These are phyloP conservation scores for Neurospora sp. DNA, from an alignment of 2,329 filamentous ascomycete genomes.

Conservation along the genomic window DNA sequence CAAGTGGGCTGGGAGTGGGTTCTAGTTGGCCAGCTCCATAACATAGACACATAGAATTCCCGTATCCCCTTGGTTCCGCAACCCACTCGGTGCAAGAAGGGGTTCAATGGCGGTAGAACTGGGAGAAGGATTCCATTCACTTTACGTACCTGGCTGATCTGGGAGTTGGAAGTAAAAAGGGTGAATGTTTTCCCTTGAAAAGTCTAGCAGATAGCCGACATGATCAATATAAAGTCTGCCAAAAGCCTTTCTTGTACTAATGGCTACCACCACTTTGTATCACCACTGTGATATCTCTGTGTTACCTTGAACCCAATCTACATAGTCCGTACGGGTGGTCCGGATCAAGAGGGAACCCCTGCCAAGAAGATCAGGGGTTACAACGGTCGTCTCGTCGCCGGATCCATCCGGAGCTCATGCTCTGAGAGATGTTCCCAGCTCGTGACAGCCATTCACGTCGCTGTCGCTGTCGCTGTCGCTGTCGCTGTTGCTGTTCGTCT, in stretches of 20 bases:
- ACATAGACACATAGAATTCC: background rate
- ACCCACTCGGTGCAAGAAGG: background rate
- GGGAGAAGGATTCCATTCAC: background rate
- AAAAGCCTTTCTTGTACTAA: background rate
- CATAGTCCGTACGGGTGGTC: background rate
- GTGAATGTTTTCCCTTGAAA: background rate
- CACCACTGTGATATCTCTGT: background rate
- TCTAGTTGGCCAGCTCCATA: background rate
- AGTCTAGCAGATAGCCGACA: background rate
- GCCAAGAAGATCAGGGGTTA: background rate
- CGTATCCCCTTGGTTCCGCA: background rate
- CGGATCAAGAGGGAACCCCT: background rate
- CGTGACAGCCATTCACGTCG: background rate
- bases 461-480: background rate
- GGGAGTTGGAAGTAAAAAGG: background rate
- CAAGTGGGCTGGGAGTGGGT: background rate
- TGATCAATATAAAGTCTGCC: background rate
- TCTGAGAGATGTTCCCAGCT: background rate
- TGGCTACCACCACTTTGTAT: too few species aligned
- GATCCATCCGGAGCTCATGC: background rate
- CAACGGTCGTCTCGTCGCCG: background rate
- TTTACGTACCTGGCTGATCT: background rate
- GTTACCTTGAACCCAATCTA: too few species aligned
- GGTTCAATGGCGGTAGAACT: background rate
- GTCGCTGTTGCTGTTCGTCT: background rate